phyloP scores from a whole-genome alignment of 805 yeast genomes.

The Metschnikowia peoriensis region DNA sequence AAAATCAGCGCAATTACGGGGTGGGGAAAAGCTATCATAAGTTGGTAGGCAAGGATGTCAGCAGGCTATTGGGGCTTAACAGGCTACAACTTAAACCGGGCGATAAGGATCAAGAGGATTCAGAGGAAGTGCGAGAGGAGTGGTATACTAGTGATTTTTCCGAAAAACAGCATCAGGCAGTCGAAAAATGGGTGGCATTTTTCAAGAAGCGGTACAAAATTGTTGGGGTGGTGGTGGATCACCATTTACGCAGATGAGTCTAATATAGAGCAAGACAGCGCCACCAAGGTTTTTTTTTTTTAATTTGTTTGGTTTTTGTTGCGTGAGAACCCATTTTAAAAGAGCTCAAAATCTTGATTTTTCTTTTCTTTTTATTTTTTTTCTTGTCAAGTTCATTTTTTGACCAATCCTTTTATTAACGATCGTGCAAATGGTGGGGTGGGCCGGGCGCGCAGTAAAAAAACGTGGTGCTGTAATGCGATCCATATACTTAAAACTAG shows the following conservation, averaged over 20 bases:
- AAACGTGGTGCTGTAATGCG: not conserved
- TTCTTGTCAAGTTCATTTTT: no score
- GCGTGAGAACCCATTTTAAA: no score
- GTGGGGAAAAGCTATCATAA: slow-evolving; percentile 71
- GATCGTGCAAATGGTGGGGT: not conserved
- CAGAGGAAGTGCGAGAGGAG: slow-evolving; percentile 21
- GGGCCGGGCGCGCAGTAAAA: not conserved
- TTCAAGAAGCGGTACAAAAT: slow-evolving; percentile 44
- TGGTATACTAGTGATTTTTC: slow-evolving; percentile 54
- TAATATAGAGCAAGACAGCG: not conserved
- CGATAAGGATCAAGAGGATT: slow-evolving; percentile 26
- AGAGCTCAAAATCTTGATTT: not conserved
- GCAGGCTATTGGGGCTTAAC: slow-evolving; percentile 72
- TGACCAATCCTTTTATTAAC: not conserved
- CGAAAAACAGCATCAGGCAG: slow-evolving; percentile 56
- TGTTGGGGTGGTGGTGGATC: slow-evolving; percentile 38
- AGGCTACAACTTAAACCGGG: slow-evolving; percentile 26
- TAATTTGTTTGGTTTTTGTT: no score
- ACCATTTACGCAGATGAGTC: slow-evolving; percentile 13
- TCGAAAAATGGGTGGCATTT: slow-evolving; percentile 77
- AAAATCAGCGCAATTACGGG: slow-evolving; percentile 67
- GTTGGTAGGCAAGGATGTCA: slow-evolving; percentile 75
- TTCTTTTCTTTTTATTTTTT: not conserved
- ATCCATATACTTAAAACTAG: not conserved
- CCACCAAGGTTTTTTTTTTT: not conserved